phyloP scores from a whole-genome alignment of 306 rosid species.

The Castanospermum australe region DNA sequence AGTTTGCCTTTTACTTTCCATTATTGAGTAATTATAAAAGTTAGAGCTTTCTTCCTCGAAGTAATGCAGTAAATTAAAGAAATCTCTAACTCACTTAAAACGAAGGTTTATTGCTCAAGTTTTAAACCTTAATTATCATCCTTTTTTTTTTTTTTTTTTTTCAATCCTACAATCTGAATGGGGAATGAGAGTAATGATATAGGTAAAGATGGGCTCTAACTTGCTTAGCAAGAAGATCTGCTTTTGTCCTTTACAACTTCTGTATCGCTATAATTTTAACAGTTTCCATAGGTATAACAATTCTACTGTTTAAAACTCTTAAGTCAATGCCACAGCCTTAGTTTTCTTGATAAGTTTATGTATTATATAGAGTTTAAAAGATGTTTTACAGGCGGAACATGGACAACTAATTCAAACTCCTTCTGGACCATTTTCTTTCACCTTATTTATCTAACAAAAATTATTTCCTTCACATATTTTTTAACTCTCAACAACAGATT shows the following conservation, averaged over 20 bases:
- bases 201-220: neutral
- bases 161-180: neutral
- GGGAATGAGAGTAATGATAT: neutral
- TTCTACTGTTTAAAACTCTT: neutral
- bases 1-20: neutral
- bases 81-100: neutral
- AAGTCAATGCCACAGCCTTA: neutral
- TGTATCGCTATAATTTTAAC: neutral
- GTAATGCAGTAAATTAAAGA: neutral
- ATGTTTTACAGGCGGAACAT: neutral
- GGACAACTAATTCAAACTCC: neutral
- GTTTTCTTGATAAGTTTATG: neutral
- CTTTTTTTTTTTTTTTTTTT: slow-evolving; percentile 3
- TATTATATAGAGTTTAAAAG: neutral
- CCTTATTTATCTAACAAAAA: neutral
- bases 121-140: neutral
- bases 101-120: neutral
- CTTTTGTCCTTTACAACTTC: neutral
- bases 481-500: slow-evolving; percentile 5
- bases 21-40: neutral
- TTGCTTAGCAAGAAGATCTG: neutral
- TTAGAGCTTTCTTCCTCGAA: neutral
- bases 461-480: neutral
- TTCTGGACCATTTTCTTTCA: neutral
- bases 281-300: neutral